Evolutionary conservation across 2,329 filamentous ascomycete species (phyloP), one percentile per base, ranked within the genome.

Genomic region (Fusarium denticulatum): DNA sequence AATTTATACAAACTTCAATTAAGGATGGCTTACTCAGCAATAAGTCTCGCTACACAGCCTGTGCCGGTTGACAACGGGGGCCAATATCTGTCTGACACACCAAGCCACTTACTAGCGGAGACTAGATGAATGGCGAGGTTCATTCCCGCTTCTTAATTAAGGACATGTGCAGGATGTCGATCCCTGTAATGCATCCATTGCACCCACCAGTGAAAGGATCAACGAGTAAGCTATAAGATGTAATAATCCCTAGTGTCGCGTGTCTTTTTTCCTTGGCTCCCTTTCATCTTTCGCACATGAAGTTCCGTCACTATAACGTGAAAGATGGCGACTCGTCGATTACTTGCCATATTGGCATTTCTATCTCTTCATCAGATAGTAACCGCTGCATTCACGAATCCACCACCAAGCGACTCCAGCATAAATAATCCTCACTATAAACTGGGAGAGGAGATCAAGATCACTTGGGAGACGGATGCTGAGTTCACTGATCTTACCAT

Each of bases 351-450:
- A 20, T 8, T 64, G 24, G 34, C 40, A 18, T 30, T 65, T 24
- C 7, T 65, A 4, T 47, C 24, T 5, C 3, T 65, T 1, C 24
- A 43, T 1, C 59, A 47, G 7, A 15, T 30, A 14, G 34, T 36
- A 0, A 6, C 20, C 5, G 40, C 47, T 3, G 34, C 22, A 9
- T 64, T 65, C 34, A 64, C 46, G 30, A 65, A 65, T 1, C 63
- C 59, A 1, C 63, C 63, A 7, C 60, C 63, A 4, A 40, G n/a
- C 11, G 47, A 53, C 22, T 65, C 63, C 0, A 42, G 18, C 1
- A 65, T 65, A 13, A 24, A 46, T 7, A 56, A 64, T 1, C 63
- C 63, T 7, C 20, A 46, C 4, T 65, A 65, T 42, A 45, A 65
- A 11, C 18, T 65, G 1, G 63, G 63, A 12, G 11, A 65, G 2